Base-by-base conservation (phyloP, 306 rosid species). In the Cucumis cinereus region DNA sequence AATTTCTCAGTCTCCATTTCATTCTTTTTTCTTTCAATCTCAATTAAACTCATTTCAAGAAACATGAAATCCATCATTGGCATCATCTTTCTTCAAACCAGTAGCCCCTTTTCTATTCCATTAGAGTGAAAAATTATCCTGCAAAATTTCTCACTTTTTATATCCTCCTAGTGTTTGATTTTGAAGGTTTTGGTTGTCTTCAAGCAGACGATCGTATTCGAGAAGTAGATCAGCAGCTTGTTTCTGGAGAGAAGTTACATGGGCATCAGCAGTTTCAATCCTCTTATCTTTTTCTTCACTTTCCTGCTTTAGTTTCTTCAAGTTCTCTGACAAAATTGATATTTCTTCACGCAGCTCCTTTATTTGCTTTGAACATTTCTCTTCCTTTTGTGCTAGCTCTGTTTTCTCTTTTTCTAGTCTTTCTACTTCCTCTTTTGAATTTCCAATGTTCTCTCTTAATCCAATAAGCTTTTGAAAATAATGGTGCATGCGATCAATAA, bases 111-210 rank as follows among this genome's bases (percentile, higher is more conserved):
- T 3, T 83, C 73, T 41, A 24, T 64, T 36, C 71, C 72, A 64
- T 38, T 38, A 0, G 20, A 43, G 43, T 79, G 11, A 73, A 59
- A 73, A 52, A 67, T 20, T 67, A n/a, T 73, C 20, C 63, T 17
- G 40, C 19, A 35, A 73, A 73, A 33, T 59, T 56, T 70, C 77
- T 87, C 82, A 89, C 64, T 71, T 79, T 77, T 75, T 86, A 16
- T 28, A 80, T 63, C 89, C 84, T 33, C 52, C 75, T 26, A 45
- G 23, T 41, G 83, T 59, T 82, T 87, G 93, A 88, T 83, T 81
- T 82, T 90, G 96, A 78, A 90, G 96, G 74, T 86, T 88, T 79
- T 92, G 97, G 86, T 90, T 92, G 76, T 90, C 96, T 90, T 90
- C 93, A 57, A 92, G 86, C 52, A 92, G 88, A 30, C 91, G 82